phyloP scores from a whole-genome alignment of 139 green algal genomes.

The Chlamydomonas sphaeroides region DNA sequence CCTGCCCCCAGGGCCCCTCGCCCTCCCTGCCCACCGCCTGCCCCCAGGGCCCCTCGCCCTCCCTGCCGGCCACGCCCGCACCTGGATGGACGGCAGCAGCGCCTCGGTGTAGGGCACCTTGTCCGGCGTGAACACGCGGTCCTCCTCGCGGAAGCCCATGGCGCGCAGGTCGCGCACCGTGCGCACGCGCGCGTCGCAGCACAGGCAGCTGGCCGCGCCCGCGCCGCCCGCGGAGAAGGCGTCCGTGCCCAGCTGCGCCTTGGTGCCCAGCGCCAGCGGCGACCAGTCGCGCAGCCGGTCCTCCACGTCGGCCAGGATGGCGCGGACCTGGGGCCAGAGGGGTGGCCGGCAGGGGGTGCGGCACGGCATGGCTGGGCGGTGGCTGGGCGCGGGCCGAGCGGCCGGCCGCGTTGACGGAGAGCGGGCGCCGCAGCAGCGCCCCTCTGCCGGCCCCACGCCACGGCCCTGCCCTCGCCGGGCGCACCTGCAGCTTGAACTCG shows the following conservation, averaged over 20 bases:
- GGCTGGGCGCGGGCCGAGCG: no score
- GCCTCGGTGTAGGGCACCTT: conserved; percentile 38
- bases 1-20: no score
- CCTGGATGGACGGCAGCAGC: conserved; percentile 51
- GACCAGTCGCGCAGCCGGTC: conserved; percentile 54
- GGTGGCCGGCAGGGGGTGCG: neutral
- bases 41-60: no score
- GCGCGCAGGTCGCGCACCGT: conserved; percentile 47
- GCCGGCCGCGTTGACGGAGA: no score
- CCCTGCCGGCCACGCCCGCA: no score
- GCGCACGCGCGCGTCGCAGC: conserved; percentile 56
- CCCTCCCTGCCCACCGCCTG: no score
- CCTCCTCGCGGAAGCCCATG: conserved; percentile 48
- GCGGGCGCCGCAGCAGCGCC: no score
- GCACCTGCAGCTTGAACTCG: conserved; percentile 59
- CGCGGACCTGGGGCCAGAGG: conserved; percentile 39
- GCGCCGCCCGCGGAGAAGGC: neutral
- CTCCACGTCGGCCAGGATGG: conserved; percentile 58
- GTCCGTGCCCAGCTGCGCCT: conserved; percentile 47
- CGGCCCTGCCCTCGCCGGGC: no score
- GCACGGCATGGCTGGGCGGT: no score
- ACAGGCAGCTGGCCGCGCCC: conserved; percentile 53
- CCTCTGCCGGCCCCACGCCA: no score
- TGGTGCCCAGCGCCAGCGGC: conserved; percentile 47
- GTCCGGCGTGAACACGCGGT: conserved; percentile 56